phyloP scores from a whole-genome alignment of 306 rosid species.

The Prunus salicina region DNA sequence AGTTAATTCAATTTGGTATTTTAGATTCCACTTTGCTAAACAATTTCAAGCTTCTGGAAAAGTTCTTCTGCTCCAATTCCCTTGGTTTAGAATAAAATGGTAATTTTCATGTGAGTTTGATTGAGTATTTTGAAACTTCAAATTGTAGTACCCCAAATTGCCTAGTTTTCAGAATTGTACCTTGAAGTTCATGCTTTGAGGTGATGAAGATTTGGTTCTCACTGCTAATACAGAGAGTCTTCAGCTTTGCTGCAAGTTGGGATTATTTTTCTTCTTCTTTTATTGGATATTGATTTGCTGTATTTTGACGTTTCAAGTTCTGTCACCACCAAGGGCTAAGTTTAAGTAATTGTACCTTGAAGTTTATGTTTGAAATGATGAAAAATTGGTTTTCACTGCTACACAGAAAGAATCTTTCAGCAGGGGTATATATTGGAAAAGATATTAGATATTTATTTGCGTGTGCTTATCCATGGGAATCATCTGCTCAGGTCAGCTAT shows the following conservation, averaged over 20 bases:
- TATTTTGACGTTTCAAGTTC: background rate
- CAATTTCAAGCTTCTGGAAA: background rate
- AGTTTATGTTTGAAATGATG: background rate
- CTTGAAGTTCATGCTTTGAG: background rate
- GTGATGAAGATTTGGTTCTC: background rate
- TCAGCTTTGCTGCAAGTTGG: background rate
- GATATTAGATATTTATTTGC: background rate
- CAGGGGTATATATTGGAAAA: background rate
- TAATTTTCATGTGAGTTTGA: background rate
- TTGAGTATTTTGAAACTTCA: background rate
- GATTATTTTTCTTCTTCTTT: too few relatives aligned
- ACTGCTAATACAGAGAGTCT: background rate
- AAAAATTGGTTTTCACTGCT: background rate
- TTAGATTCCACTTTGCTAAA: background rate
- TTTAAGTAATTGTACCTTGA: background rate
- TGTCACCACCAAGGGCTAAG: background rate
- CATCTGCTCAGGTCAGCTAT: conserved; percentile 57
- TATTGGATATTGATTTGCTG: background rate
- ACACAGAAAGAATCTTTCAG: background rate
- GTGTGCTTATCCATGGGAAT: conserved; percentile 14
- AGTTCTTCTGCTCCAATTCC: background rate
- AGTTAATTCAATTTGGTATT: too few relatives aligned
- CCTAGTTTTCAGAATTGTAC: background rate
- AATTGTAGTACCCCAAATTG: background rate
- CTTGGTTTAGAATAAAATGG: background rate